A percentile compares a stretch with the other conserved stretches of the same genome.
These are phyloP conservation scores for Williopsis jadinii DNA, from an alignment of 1,139 yeast genomes.

Conservation along the genomic window DNA sequence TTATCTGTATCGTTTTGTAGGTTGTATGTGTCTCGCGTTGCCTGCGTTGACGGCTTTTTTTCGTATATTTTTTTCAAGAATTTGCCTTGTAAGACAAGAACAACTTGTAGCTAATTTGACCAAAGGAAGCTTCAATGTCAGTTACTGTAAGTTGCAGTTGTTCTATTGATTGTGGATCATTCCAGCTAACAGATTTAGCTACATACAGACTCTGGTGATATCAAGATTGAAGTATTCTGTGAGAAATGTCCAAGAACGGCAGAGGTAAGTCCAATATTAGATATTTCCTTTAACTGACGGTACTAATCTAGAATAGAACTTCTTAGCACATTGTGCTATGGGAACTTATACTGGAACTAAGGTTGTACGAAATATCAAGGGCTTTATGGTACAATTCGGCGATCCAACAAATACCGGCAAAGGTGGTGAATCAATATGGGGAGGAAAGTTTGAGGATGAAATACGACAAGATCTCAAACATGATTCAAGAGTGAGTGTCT, in stretches of 20 bases:
- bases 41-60: too few relatives aligned
- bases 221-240: constrained; percentile 34
- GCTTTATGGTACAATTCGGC: constrained; percentile 43
- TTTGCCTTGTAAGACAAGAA: not conserved
- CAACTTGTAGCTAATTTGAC: not conserved
- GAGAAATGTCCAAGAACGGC: constrained; percentile 33
- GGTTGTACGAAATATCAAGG: constrained; percentile 37
- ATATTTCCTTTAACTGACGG: not conserved
- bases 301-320: constrained; percentile 25
- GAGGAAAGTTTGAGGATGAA: constrained; percentile 44
- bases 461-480: constrained; percentile 35
- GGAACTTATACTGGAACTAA: constrained; percentile 36
- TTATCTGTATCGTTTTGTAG: not conserved
- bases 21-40: not conserved
- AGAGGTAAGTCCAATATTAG: constrained; percentile 21
- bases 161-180: not conserved
- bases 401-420: constrained; percentile 45
- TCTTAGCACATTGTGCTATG: constrained; percentile 41
- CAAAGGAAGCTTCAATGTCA: constrained; percentile 7
- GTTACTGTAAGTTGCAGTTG: constrained; percentile 14
- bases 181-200: constrained; percentile 15
- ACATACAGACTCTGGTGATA: constrained; percentile 34
- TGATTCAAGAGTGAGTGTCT: constrained; percentile 31
- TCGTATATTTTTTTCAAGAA: too few relatives aligned
- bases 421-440: constrained; percentile 47